phyloP scores from a whole-genome alignment of 2,329 filamentous ascomycete species.

The Fusarium guadeloupense region DNA sequence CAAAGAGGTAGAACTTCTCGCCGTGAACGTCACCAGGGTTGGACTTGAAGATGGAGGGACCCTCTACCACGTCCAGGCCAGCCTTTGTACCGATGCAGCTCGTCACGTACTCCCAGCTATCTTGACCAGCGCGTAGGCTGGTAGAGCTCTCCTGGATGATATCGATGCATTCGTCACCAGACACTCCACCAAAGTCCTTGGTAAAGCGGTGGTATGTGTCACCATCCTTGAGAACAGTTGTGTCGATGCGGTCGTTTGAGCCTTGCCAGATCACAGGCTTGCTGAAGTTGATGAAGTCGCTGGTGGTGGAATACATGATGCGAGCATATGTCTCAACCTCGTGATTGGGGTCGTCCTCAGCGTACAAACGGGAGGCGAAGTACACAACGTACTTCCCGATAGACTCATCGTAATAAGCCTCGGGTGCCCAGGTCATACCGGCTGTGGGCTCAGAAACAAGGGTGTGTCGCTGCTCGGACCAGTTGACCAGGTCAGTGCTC shows the following conservation, averaged over 20 bases:
- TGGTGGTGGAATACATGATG: not conserved
- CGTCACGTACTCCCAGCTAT: not conserved
- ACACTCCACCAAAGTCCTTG: not conserved
- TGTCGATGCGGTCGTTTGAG: not conserved
- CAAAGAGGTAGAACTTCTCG: not conserved
- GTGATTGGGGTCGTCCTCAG: slow-evolving; percentile 3
- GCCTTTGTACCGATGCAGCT: slow-evolving; percentile 12
- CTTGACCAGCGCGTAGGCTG: not conserved
- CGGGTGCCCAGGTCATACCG: slow-evolving; percentile 63
- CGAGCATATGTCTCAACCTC: not conserved
- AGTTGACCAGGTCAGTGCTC: slow-evolving; percentile 58
- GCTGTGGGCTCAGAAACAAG: slow-evolving; percentile 57
- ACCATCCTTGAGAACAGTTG: not conserved
- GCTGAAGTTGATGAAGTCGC: slow-evolving; percentile 4
- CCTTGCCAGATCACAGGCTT: slow-evolving; percentile 2
- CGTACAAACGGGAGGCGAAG: slow-evolving; percentile 57
- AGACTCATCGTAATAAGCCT: slow-evolving; percentile 58
- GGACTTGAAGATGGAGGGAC: slow-evolving; percentile 10
- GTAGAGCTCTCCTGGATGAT: not conserved
- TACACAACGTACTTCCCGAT: slow-evolving; percentile 56
- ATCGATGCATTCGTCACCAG: not conserved
- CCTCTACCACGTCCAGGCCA: slow-evolving; percentile 1
- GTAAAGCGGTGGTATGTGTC: slow-evolving; percentile 1
- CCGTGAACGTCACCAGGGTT: slow-evolving; percentile 1
- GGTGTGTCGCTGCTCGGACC: slow-evolving; percentile 60